phyloP scores from a whole-genome alignment of 257 asterid species.

The Gentiana straminea region DNA sequence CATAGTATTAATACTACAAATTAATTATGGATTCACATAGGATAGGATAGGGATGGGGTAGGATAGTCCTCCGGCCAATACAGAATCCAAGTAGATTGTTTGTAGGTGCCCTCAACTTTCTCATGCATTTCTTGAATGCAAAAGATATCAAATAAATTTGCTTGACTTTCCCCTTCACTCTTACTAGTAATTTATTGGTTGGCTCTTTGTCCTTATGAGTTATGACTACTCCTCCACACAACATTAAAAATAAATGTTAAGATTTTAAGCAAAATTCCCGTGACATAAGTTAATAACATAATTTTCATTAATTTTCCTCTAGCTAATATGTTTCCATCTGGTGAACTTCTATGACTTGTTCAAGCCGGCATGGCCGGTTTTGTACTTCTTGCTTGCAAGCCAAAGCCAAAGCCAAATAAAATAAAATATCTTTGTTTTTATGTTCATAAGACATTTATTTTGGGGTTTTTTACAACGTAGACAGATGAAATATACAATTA shows the following conservation, averaged over 20 bases:
- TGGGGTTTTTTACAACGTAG: neutral
- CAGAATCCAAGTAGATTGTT: neutral
- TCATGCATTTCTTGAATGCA: conserved; percentile 17
- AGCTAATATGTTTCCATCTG: conserved; percentile 19
- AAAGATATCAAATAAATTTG: neutral
- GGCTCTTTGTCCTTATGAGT: conserved; percentile 9
- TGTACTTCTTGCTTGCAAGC: neutral
- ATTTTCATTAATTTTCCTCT: conserved; percentile 1
- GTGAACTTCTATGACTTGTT: conserved; percentile 1
- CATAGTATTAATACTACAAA: no score
- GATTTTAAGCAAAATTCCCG: conserved; percentile 22
- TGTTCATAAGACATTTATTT: neutral
- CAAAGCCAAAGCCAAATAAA: neutral
- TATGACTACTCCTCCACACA: conserved; percentile 1
- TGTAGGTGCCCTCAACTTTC: conserved; percentile 16
- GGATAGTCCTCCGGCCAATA: no score
- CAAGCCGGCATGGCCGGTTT: conserved; percentile 49
- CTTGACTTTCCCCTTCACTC: conserved; percentile 4
- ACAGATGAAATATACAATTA: no score
- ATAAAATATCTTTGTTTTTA: neutral
- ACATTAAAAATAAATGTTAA: neutral
- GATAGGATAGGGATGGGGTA: no score
- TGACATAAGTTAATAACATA: conserved; percentile 34
- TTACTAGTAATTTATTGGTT: conserved; percentile 1
- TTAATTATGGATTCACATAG: no score